phyloP scores from a whole-genome alignment of 192 early-diverging fungal genomes.

The Dissophora globulifera region DNA sequence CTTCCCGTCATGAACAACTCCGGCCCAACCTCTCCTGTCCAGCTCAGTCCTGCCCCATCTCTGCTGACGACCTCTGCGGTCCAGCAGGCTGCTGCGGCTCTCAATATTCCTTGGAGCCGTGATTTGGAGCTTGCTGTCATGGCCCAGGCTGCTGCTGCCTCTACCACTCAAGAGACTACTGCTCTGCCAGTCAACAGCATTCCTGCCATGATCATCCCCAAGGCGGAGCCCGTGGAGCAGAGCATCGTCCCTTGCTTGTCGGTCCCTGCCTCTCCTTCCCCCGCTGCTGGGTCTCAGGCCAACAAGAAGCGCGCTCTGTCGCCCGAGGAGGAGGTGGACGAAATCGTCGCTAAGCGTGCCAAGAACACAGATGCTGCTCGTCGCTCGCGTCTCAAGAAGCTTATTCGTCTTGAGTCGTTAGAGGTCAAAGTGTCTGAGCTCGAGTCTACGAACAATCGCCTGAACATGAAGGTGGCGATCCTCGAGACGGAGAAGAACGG shows the following conservation, averaged over 20 bases:
- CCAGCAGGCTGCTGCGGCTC: slow-evolving; percentile 50
- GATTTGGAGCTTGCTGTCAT: slow-evolving; percentile 46
- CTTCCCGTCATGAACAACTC: not conserved
- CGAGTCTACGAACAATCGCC: slow-evolving; percentile 74
- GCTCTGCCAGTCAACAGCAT: not conserved
- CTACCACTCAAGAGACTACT: not conserved
- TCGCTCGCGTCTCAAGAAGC: slow-evolving; percentile 85
- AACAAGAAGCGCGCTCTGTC: slow-evolving; percentile 38
- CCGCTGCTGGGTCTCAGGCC: not conserved
- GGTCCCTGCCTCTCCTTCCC: not conserved
- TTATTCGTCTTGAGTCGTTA: slow-evolving; percentile 77
- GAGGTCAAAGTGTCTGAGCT: slow-evolving; percentile 79
- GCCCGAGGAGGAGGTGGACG: slow-evolving; percentile 33
- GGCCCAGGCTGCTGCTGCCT: slow-evolving; percentile 34
- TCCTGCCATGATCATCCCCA: slow-evolving; percentile 23
- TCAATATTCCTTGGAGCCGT: slow-evolving; percentile 53
- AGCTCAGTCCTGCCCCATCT: slow-evolving; percentile 10
- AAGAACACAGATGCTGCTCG: slow-evolving; percentile 93
- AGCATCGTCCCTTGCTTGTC: not conserved
- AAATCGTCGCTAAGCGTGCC: slow-evolving; percentile 53
- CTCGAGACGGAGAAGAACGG: slow-evolving; percentile 64
- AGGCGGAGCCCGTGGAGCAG: slow-evolving; percentile 39
- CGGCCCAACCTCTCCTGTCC: slow-evolving; percentile 3
- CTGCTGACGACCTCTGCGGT: slow-evolving; percentile 46
- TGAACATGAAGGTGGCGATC: slow-evolving; percentile 66